Conservation (phyloP, 202 grass and related monocot genomes). For the Musa balbisiana region DNA sequence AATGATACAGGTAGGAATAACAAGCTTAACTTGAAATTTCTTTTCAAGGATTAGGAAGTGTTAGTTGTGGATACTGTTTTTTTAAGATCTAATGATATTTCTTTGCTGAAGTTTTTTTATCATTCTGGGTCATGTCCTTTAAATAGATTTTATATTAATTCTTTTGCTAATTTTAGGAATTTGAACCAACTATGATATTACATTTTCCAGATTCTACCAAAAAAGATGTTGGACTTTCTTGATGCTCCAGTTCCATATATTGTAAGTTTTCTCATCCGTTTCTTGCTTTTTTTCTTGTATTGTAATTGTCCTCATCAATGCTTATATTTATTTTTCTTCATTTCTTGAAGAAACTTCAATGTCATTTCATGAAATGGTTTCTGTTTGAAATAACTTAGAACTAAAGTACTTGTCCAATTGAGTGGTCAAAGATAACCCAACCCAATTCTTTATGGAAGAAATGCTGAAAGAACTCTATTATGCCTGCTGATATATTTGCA, state of each 20-base stretch:
- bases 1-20: not conserved
- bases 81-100: not conserved
- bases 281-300: conserved; percentile 20
- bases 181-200: conserved; percentile 12
- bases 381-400: not conserved
- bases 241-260: conserved; percentile 97
- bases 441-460: not conserved
- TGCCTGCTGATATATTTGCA: not conserved
- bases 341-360: not conserved
- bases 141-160: not conserved
- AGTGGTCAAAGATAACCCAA: too few relatives aligned
- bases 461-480: not conserved
- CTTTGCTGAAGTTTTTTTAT: not conserved
- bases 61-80: not conserved
- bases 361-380: not conserved
- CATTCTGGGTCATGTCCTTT: not conserved
- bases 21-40: not conserved
- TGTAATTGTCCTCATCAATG: conserved; percentile 7
- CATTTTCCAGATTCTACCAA: conserved; percentile 77
- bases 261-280: conserved; percentile 47
- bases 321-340: not conserved
- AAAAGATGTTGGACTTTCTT: conserved; percentile 80
- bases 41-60: not conserved
- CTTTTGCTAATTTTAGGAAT: not conserved
- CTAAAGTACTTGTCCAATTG: not conserved